Percentiles rank a stretch among this genome's conserved stretches.
These are phyloP conservation scores for Hypoxylon fragiforme DNA, from an alignment of 495 filamentous ascomycete genomes.

Conservation along the genomic window DNA sequence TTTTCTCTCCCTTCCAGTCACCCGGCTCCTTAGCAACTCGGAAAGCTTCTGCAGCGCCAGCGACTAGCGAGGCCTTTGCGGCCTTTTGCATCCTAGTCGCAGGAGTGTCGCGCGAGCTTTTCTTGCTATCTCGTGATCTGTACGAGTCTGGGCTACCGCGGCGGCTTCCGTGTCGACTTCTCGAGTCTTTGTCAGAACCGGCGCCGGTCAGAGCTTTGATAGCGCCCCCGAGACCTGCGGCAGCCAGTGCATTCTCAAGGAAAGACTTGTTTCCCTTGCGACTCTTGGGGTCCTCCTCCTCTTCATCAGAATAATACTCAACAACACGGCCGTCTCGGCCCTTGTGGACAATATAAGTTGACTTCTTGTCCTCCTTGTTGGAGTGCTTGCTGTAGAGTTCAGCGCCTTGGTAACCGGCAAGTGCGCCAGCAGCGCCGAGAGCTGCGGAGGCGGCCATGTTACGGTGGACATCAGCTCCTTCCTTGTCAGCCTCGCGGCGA, in stretches of 20 bases:
- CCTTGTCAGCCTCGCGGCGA: conserved; percentile 53
- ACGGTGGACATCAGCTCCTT: conserved; percentile 49
- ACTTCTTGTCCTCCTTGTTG: conserved; percentile 52
- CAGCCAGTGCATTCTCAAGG: conserved; percentile 68
- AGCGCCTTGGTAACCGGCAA: conserved; percentile 58
- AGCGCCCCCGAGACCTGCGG: conserved; percentile 67
- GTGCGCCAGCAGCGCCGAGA: conserved; percentile 56
- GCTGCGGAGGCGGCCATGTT: conserved; percentile 57
- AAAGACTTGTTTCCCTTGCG: conserved; percentile 68
- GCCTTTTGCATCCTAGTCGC: conserved; percentile 73
- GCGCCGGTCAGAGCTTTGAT: conserved; percentile 56
- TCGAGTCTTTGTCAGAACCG: conserved; percentile 56
- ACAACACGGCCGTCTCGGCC: conserved; percentile 47
- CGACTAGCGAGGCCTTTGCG: conserved; percentile 80
- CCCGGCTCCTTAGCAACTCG: conserved; percentile 82
- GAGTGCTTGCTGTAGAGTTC: conserved; percentile 58
- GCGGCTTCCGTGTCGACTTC: conserved; percentile 56
- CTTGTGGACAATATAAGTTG: conserved; percentile 42
- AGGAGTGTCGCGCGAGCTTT: conserved; percentile 37
- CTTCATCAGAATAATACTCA: conserved; percentile 58
- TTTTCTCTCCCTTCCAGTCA: conserved; percentile 81
- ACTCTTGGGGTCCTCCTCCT: conserved; percentile 53
- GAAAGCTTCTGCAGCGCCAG: conserved; percentile 87
- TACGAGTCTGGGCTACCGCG: conserved; percentile 47
- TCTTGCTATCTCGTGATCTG: conserved; percentile 52